Conservation (phyloP, 768 basidiomycete genomes). For the Leccinum boreale region DNA sequence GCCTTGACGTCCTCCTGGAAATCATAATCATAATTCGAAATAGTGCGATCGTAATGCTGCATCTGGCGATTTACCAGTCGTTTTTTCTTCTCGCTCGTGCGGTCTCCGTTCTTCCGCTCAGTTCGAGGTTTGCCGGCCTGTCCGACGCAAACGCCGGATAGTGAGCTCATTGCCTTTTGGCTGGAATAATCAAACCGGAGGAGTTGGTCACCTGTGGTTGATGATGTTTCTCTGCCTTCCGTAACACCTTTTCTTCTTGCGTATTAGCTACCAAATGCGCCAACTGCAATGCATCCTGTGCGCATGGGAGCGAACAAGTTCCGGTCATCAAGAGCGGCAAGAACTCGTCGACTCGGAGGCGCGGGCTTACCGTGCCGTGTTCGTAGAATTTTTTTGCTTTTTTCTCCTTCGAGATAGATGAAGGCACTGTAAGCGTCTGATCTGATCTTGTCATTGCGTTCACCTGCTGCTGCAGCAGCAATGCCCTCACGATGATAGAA, state of each 20-base stretch:
- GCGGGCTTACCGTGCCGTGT: constrained; percentile 30
- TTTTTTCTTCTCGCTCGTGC: constrained; percentile 30
- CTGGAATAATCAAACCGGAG: constrained; percentile 6
- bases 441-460: constrained; percentile 27
- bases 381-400: constrained; percentile 29
- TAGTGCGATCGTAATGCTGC: constrained; percentile 5
- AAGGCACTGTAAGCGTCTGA: constrained; percentile 19
- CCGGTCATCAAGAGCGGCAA: constrained; percentile 20
- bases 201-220: constrained; percentile 35
- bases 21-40: constrained; percentile 7
- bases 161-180: constrained; percentile 20
- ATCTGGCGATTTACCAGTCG: constrained; percentile 37
- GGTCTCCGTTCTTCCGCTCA: constrained; percentile 26
- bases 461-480: constrained; percentile 1
- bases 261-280: constrained; percentile 45
- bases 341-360: constrained; percentile 8
- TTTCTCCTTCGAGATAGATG: constrained; percentile 25
- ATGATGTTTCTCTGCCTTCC: constrained; percentile 39
- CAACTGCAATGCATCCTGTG: constrained; percentile 45
- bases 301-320: constrained; percentile 13
- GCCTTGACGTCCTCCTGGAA: constrained; percentile 43
- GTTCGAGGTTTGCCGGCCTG: constrained; percentile 30
- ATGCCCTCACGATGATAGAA: constrained; percentile 16
- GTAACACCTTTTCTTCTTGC: constrained; percentile 44
- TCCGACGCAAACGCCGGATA: constrained; percentile 1